Evolutionary conservation across 495 filamentous ascomycete genomes (phyloP), one percentile per base, ranked within the genome.

Genomic region (Annulohypoxylon nitens): DNA sequence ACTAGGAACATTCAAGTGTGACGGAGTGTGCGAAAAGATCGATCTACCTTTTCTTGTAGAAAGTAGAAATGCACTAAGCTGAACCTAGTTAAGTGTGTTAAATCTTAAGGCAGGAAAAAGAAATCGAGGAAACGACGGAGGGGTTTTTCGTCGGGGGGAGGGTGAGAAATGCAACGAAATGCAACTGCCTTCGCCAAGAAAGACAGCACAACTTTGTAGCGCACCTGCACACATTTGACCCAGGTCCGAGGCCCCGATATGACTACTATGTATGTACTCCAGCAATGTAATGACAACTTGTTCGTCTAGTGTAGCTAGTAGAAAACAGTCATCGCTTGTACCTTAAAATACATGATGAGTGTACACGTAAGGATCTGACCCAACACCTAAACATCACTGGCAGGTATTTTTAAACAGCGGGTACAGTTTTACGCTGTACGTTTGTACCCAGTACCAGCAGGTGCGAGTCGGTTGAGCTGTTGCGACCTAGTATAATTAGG

Each of bases 1-100:
- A 47, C 43, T 47, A 47, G 43, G 57, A 25, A 30, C 30, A 30
- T 30, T 30, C 30, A 30, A 43, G 45, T 60, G 8, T 51, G 37
- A 34, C 39, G 64, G 65, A 69, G 70, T 73, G 65, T 30, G 53
- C n/a, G 25, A 61, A 61, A 74, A 59, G 67, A 36, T 67, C 66
- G 71, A 70, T 74, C 74, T 67, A 67, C 70, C 64, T 61, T 64
- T 69, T 61, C 64, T 71, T 58, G 61, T 64, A 36, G 47, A 41
- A 68, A 30, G 41, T 47, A 47, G 43, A 47, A 47, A 12, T 59
- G 65, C 69, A 72, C 72, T 75, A 72, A 62, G 64, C 73, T 72
- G 64, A 75, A 75, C 73, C 25, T 59, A 73, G 73, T 76, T 47
- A 47, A 47, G 43, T 47, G 43, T 47, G 43, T 47, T 7, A 20